Conservation (phyloP, 2,329 filamentous ascomycete genomes). For the Pseudogymnoascus sp. region DNA sequence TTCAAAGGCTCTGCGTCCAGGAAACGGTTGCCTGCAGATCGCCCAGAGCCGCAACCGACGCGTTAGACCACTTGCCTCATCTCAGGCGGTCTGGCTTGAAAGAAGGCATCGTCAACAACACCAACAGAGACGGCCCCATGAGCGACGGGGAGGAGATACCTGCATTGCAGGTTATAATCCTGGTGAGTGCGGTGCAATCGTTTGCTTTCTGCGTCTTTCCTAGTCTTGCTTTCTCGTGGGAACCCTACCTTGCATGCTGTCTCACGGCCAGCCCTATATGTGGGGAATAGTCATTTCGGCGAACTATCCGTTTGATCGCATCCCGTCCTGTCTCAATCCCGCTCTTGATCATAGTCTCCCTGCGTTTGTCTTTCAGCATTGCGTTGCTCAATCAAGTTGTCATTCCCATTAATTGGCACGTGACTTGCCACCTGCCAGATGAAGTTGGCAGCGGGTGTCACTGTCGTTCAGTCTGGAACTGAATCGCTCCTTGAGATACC, state of each 20-base stretch:
- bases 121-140: not conserved
- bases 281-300: not conserved
- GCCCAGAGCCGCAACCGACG: not conserved
- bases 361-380: not conserved
- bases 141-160: conserved; percentile 27
- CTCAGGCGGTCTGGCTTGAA: not conserved
- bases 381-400: not conserved
- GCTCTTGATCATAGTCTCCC: not conserved
- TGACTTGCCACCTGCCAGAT: conserved; percentile 2
- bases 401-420: not conserved
- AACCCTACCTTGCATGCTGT: not conserved
- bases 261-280: not conserved
- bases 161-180: conserved; percentile 64
- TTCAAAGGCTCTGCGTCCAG: not conserved
- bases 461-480: not conserved
- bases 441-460: not conserved
- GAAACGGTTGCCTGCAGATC: not conserved
- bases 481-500: not conserved
- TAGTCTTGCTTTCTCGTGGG: not conserved
- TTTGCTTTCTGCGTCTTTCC: not conserved
- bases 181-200: conserved; percentile 47
- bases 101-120: not conserved
- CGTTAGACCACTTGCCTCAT: not conserved
- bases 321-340: conserved; percentile 5
- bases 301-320: conserved; percentile 1